Evolutionary conservation across 1,284 basidiomycete genomes (phyloP).

Genomic region (Agaricales sp.): DNA sequence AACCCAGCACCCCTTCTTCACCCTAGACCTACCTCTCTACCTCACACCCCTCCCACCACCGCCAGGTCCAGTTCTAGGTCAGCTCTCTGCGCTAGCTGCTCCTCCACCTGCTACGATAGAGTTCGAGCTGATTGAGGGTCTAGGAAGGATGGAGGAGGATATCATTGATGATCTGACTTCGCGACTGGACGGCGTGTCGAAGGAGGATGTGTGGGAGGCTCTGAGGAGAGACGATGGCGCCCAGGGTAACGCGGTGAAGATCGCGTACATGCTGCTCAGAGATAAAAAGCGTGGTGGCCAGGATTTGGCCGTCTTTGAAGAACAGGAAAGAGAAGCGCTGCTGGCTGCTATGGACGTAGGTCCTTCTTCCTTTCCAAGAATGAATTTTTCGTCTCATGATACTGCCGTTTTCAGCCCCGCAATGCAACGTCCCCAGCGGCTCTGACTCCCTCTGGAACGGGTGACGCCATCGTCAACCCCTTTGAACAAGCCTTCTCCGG

Average conservation of each 20-base stretch:
- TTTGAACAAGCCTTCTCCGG: conserved; percentile 61
- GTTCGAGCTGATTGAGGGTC: conserved; percentile 69
- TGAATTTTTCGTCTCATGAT: conserved; percentile 6
- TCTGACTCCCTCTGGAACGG: conserved; percentile 35
- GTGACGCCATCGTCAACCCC: conserved; percentile 57
- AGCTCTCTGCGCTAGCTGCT: conserved; percentile 57
- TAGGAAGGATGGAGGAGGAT: conserved; percentile 85
- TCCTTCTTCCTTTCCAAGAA: conserved; percentile 9
- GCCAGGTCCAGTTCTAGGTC: conserved; percentile 68
- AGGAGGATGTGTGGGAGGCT: conserved; percentile 81
- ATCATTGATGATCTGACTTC: conserved; percentile 77
- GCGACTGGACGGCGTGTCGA: conserved; percentile 69
- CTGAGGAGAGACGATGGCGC: conserved; percentile 72
- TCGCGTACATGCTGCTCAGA: conserved; percentile 89
- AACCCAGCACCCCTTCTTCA: conserved; percentile 83
- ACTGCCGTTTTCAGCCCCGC: conserved; percentile 38
- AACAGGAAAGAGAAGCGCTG: conserved; percentile 74
- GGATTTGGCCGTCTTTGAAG: conserved; percentile 32
- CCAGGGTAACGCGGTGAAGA: conserved; percentile 91
- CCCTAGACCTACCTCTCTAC: conserved; percentile 76
- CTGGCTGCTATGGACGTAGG: conserved; percentile 71
- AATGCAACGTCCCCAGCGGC: conserved; percentile 53
- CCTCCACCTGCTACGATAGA: conserved; percentile 51
- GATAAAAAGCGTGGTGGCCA: conserved; percentile 85
- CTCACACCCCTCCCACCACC: conserved; percentile 77